Conservation (phyloP, 2,329 filamentous ascomycete species). For the Pseudopyricularia cyperi region DNA sequence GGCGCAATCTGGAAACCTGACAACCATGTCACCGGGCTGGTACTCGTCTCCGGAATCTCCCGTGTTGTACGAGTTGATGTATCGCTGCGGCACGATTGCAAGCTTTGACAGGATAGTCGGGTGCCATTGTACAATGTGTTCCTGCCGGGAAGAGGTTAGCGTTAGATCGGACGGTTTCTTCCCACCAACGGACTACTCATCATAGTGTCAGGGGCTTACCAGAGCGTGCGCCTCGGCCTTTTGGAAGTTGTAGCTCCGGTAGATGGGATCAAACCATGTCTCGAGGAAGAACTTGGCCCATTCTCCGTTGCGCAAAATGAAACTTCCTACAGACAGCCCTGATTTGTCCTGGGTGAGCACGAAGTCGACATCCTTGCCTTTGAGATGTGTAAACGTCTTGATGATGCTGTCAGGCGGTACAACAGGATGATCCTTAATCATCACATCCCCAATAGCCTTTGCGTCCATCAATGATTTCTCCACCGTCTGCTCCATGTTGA, state of each 20-base stretch:
- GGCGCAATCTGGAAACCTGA: constrained; percentile 65
- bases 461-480: constrained; percentile 58
- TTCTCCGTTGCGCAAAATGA: constrained; percentile 69
- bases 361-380: constrained; percentile 64
- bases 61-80: constrained; percentile 65
- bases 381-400: constrained; percentile 79
- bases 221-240: constrained; percentile 87
- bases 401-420: constrained; percentile 96
- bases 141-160: constrained; percentile 29
- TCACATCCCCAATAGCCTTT: constrained; percentile 55
- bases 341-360: constrained; percentile 75
- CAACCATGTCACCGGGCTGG: constrained; percentile 72
- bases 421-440: constrained; percentile 75
- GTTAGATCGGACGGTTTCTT: no score
- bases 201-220: constrained; percentile 33
- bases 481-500: constrained; percentile 62
- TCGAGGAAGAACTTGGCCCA: constrained; percentile 92
- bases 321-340: constrained; percentile 64
- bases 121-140: constrained; percentile 91
- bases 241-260: constrained; percentile 89
- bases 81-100: constrained; percentile 75
- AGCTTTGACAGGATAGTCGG: constrained; percentile 86
- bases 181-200: no score
- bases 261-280: constrained; percentile 91
- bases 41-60: constrained; percentile 49